Evolutionary conservation across 306 rosid species (phyloP).

Genomic region (Elaeagnus macrophylla): DNA sequence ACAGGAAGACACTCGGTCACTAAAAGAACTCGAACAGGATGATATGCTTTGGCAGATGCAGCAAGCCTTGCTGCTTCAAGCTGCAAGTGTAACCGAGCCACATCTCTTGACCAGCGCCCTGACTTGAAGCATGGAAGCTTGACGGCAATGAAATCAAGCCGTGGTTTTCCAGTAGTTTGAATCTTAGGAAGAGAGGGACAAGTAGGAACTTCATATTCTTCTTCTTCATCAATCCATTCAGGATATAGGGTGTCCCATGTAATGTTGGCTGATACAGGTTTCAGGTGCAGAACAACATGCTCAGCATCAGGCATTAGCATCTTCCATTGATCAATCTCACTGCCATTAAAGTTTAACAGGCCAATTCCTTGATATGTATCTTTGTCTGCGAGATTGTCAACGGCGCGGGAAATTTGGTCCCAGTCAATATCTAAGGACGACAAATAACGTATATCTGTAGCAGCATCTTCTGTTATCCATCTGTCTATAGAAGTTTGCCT

Average conservation of each 20-base stretch:
- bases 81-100: slow-evolving; percentile 81
- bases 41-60: slow-evolving; percentile 56
- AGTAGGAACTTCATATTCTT: slow-evolving; percentile 72
- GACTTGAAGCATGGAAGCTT: slow-evolving; percentile 78
- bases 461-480: slow-evolving; percentile 28
- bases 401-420: slow-evolving; percentile 48
- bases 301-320: slow-evolving; percentile 58
- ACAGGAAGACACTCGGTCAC: slow-evolving; percentile 65
- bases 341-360: slow-evolving; percentile 60
- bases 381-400: slow-evolving; percentile 38
- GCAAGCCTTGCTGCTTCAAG: slow-evolving; percentile 84
- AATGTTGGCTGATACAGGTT: slow-evolving; percentile 37
- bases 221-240: slow-evolving; percentile 96
- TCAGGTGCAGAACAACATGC: slow-evolving; percentile 45
- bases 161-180: slow-evolving; percentile 51
- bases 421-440: slow-evolving; percentile 51
- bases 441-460: slow-evolving; percentile 40
- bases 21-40: slow-evolving; percentile 54
- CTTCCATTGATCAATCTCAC: slow-evolving; percentile 65
- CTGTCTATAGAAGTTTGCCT: slow-evolving; percentile 33
- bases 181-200: slow-evolving; percentile 68
- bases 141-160: slow-evolving; percentile 70
- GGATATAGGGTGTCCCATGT: slow-evolving; percentile 76
- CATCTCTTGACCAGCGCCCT: slow-evolving; percentile 76
- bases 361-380: slow-evolving; percentile 65